Evolutionary conservation across 768 basidiomycete genomes (phyloP), one percentile per base, ranked within the genome.

Genomic region (Mycena galopus): DNA sequence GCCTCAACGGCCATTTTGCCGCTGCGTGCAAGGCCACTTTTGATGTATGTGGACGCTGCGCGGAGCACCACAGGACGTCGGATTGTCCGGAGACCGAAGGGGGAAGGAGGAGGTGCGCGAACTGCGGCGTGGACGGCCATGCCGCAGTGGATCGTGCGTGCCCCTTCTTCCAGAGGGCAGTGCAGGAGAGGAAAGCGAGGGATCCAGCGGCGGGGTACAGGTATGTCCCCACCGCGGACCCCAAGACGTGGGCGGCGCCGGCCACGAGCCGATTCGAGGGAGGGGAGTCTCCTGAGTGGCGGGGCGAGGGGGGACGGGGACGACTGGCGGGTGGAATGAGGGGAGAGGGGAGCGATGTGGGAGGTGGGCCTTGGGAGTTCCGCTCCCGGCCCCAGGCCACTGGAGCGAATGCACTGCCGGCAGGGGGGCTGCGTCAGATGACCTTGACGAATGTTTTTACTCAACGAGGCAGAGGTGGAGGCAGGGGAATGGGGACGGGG

Each of bases 171-270:
- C 53, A 17, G 29, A 29, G 17, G 42, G 61, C 37, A n/a, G 39
- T 33, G 17, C 37, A 42, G 55, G 16, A 32, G 19, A 29, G 21
- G 32, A 17, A 23, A 19, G 30, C 27, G n/a, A 21, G 39, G 17
- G 61, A 69, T 12, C 68, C 68, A 4, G 56, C 61, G 0, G 57
- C 35, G 23, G 67, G 58, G 2, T 67, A 67, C n/a, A 29, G 66
- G 1, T 67, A 67, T 11, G 11, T 67, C 66, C 66, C 66, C 21
- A 67, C 42, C 1, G 11, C 12, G 25, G 67, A 67, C 33, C 67
- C 58, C 0, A 19, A 44, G 12, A 67, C 67, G 3, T 67, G 67
- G 67, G 67, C 42, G 29, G 7, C 1, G 5, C 27, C 16, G 44
- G 11, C 3, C 50, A 29, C 44, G 16, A 33, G 10, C 4, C 60